Base-by-base conservation (phyloP, 108 stramenopile species). In the Parmales sp. region DNA sequence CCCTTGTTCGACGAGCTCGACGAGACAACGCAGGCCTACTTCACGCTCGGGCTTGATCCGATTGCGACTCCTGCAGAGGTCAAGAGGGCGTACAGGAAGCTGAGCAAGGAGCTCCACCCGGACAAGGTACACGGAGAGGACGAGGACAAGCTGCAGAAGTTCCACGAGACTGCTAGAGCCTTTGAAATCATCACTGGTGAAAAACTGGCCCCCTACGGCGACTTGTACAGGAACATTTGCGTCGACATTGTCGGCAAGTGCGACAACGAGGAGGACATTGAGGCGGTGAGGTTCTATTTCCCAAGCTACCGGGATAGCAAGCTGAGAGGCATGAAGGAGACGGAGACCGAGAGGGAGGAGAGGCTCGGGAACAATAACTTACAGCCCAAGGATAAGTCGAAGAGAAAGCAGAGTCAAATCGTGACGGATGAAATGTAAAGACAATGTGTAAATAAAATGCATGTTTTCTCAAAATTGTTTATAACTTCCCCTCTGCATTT, bases 61-160 rank as follows among this genome's bases (percentile, higher is more conserved):
- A 45, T 34, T 28, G 45, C 66, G 6, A 16, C 45, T n/a, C 28
- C 29, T 1, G 16, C 34, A n/a, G 66, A 48, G 6, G 44, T 48
- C 18, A 31, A 18, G 1, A 28, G 7, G 19, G 26, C 39, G 34
- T 67, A 67, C 66, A 28, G 45, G 34, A 16, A 22, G 29, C 66
- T 67, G 25, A 18, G 45, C 31, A 60, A 34, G 54, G 36, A 28
- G 16, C 54, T 60, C 31, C 54, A 60, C 54, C 54, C 54, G 3
- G 54, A 60, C 28, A 60, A 60, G 54, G 54, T 60, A 2, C n/a
- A n/a, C n/a, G 54, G 54, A 2, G 54, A 60, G 26, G 54, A 60
- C 54, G 54, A 31, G 26, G 54, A 60, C 31, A 60, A 60, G 54
- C 3, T 60, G 31, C n/a, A 0, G 39, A 20, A 43, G 39, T 66